Evolutionary conservation across 352 stramenopile genomes (phyloP), one percentile per base, ranked within the genome.

Genomic region (Pythium folliculosum): DNA sequence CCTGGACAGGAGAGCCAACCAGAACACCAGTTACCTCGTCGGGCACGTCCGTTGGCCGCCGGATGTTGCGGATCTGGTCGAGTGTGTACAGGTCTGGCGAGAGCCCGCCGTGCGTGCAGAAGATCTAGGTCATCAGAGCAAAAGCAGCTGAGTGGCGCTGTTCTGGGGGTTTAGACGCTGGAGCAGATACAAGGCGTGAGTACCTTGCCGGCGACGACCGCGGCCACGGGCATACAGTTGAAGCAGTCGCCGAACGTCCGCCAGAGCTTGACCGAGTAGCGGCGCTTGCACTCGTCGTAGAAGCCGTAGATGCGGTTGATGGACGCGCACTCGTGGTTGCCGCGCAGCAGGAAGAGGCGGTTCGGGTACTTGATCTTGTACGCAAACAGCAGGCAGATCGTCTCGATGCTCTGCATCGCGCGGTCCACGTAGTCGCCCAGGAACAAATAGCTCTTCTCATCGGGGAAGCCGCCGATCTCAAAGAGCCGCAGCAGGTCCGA

Each of bases 281-380:
- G 77, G 14, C 89, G 81, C 70, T 99, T 99, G 90, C 96, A 99
- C 72, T 99, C 97, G 73, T 99, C 97, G 76, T 99, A 99, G 74
- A 99, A 99, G 21, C 79, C 97, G 80, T 99, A 99, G 73, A 99
- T 99, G 47, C 97, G 89, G 79, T 99, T 99, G 69, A 99, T 99
- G 25, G 96, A 98, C 38, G 95, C 94, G 66, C 93, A 98, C 77
- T 99, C 97, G 80, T 99, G 97, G 82, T 99, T 99, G 7, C 97
- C 97, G 37, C 97, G 84, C 52, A 99, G 77, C 14, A 99, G 86
- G 70, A 98, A 99, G 67, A 99, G 98, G 52, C 98, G 98, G 60
- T 98, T 91, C 17, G 97, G 97, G 77, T 99, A 99, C 76, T 98
- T 98, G 77, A 99, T 98, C 78, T 99, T 99, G 88, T 98, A 99